phyloP scores from a whole-genome alignment of 768 basidiomycete species.

The Amanita rubescens region DNA sequence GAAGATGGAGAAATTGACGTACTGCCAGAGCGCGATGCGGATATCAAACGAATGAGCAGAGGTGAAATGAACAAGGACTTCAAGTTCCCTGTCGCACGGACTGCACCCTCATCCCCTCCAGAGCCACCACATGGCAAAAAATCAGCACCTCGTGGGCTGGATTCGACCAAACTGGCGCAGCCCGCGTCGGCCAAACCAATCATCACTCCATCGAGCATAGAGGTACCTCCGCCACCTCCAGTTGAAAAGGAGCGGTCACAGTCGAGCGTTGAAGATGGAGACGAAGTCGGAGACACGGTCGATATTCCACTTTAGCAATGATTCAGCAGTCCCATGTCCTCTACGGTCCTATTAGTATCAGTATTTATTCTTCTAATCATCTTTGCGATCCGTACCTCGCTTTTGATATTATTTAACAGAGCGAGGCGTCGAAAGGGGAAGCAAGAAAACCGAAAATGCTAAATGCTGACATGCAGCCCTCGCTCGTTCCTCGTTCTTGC shows the following conservation, averaged over 20 bases:
- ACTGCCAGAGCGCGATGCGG: conserved; percentile 9
- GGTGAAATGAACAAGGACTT: conserved; percentile 77
- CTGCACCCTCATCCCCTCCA: conserved; percentile 15
- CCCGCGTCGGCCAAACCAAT: conserved; percentile 17
- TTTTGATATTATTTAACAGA: too few species aligned
- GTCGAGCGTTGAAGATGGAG: conserved; percentile 43
- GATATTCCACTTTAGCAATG: conserved; percentile 67
- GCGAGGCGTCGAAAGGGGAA: too few species aligned
- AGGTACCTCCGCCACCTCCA: conserved; percentile 75
- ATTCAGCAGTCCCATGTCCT: too few species aligned
- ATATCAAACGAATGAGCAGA: conserved; percentile 39
- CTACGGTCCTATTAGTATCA: too few species aligned
- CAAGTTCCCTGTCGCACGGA: conserved; percentile 61
- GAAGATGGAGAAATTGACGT: conserved; percentile 25
- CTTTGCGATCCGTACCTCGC: too few species aligned
- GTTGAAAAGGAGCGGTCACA: conserved; percentile 58
- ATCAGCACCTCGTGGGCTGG: conserved; percentile 4
- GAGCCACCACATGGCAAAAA: background rate
- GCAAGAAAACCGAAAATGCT: too few species aligned
- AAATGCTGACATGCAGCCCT: too few species aligned
- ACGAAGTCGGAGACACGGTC: conserved; percentile 73
- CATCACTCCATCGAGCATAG: conserved; percentile 56
- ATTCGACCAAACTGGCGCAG: conserved; percentile 6
- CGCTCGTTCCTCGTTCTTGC: too few species aligned
- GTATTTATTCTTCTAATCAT: too few species aligned